A percentile compares a stretch with the other conserved stretches of the same genome.
Conservation (phyloP, 1,284 basidiomycete genomes). For the Pulchroboletus neoregius region DNA sequence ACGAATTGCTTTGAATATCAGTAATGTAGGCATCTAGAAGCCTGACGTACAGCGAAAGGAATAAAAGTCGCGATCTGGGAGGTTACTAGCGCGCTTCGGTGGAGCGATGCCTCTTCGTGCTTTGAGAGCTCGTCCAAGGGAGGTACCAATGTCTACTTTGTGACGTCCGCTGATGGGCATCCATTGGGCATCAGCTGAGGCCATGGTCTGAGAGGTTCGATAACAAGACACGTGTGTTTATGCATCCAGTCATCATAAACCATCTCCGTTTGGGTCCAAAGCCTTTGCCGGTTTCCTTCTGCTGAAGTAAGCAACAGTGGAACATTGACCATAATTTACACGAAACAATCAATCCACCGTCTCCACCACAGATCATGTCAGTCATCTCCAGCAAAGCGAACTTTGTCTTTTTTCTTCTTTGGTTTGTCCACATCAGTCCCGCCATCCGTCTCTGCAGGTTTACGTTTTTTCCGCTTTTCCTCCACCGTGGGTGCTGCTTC, state of each 20-base stretch:
- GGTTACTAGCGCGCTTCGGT: constrained; percentile 38
- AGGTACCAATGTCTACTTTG: constrained; percentile 52
- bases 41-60: constrained; percentile 61
- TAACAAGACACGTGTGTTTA: constrained; percentile 20
- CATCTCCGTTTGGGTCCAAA: constrained; percentile 9
- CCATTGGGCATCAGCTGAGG: constrained; percentile 46
- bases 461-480: constrained; percentile 70
- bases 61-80: constrained; percentile 64
- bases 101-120: constrained; percentile 50
- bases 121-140: constrained; percentile 55
- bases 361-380: constrained; percentile 9
- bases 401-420: constrained; percentile 27
- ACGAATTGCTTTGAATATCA: constrained; percentile 4
- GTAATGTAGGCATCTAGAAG: constrained; percentile 5
- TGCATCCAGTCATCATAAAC: constrained; percentile 16
- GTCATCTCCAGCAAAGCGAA: constrained; percentile 19
- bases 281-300: constrained; percentile 7
- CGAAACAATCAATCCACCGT: too few species aligned
- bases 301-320: constrained; percentile 28
- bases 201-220: constrained; percentile 38
- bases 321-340: neutral
- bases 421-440: constrained; percentile 30
- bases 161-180: constrained; percentile 53
- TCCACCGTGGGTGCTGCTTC: constrained; percentile 66
- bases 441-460: constrained; percentile 28